Evolutionary conservation across 1,284 basidiomycete species (phyloP).

Genomic region (Violaceomyces palustris): DNA sequence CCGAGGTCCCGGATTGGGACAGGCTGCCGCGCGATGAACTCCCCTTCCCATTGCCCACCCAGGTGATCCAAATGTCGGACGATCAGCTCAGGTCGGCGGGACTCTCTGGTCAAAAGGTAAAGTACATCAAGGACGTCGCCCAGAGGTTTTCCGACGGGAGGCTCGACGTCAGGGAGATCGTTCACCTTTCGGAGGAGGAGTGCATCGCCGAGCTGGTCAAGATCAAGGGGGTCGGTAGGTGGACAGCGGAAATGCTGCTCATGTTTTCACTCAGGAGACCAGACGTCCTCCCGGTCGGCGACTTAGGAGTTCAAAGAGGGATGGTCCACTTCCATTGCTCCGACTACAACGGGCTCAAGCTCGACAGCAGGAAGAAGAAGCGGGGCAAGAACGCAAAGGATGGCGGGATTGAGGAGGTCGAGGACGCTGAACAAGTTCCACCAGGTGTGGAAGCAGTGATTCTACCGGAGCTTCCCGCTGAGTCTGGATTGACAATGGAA

Average conservation of each 20-base stretch:
- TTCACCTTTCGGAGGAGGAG: conserved; percentile 37
- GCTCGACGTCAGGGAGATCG: conserved; percentile 39
- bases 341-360: conserved; percentile 25
- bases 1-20: conserved; percentile 41
- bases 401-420: not conserved
- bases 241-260: conserved; percentile 51
- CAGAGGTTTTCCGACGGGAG: conserved; percentile 41
- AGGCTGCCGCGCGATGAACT: conserved; percentile 36
- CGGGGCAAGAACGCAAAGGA: not conserved
- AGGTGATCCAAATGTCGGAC: conserved; percentile 35
- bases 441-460: conserved; percentile 16
- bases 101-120: conserved; percentile 44
- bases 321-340: conserved; percentile 42
- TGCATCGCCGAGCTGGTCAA: conserved; percentile 39
- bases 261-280: conserved; percentile 50
- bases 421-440: conserved; percentile 8
- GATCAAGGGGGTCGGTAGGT: conserved; percentile 48
- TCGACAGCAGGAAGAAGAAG: conserved; percentile 26
- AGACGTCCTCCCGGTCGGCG: conserved; percentile 44
- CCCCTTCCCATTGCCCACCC: conserved; percentile 43
- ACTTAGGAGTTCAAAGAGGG: conserved; percentile 49
- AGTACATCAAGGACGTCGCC: conserved; percentile 46
- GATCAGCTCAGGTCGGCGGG: conserved; percentile 38
- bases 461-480: conserved; percentile 9
- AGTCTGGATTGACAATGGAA: conserved; percentile 3